Percentiles rank a stretch among this genome's conserved stretches.
Conservation (phyloP, 495 filamentous ascomycete genomes). For the Clohesyomyces aquaticus region DNA sequence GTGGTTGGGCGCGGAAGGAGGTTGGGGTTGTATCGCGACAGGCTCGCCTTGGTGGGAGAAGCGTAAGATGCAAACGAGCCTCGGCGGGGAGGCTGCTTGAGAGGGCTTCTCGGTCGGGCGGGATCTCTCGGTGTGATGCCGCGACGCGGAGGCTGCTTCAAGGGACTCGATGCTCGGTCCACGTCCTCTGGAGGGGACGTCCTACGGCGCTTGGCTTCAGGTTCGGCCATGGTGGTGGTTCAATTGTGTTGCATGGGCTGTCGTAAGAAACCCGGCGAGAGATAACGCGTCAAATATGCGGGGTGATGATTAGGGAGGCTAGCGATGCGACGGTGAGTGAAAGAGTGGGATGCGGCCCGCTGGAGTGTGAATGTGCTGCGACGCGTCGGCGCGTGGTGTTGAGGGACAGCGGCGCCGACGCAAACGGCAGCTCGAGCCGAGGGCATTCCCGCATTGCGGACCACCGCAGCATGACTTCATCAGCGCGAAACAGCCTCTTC, state of each 20-base stretch:
- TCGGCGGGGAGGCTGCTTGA: constrained; percentile 33
- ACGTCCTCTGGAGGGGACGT: constrained; percentile 27
- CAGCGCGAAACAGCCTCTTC: background rate
- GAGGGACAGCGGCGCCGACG: background rate
- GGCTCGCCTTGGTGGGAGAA: constrained; percentile 43
- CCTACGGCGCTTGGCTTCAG: constrained; percentile 30
- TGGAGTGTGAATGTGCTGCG: background rate
- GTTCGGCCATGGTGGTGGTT: constrained; percentile 30
- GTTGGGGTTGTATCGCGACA: constrained; percentile 41
- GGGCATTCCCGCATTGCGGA: background rate
- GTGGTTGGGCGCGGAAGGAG: constrained; percentile 26
- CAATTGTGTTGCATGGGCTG: background rate
- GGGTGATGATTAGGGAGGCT: no score
- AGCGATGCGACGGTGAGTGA: constrained; percentile 1
- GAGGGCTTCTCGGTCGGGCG: constrained; percentile 14
- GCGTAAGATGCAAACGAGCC: constrained; percentile 41
- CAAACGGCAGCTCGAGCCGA: constrained; percentile 20
- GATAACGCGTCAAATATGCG: no score
- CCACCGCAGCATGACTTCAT: constrained; percentile 37
- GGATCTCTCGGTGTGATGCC: constrained; percentile 4
- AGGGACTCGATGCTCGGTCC: constrained; percentile 13
- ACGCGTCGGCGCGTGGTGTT: constrained; percentile 14
- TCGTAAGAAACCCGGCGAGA: background rate
- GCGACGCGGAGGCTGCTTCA: constrained; percentile 32
- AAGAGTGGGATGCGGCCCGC: constrained; percentile 2